Base-by-base conservation (phyloP, 2,329 filamentous ascomycete genomes). In the Beauveria sp. region DNA sequence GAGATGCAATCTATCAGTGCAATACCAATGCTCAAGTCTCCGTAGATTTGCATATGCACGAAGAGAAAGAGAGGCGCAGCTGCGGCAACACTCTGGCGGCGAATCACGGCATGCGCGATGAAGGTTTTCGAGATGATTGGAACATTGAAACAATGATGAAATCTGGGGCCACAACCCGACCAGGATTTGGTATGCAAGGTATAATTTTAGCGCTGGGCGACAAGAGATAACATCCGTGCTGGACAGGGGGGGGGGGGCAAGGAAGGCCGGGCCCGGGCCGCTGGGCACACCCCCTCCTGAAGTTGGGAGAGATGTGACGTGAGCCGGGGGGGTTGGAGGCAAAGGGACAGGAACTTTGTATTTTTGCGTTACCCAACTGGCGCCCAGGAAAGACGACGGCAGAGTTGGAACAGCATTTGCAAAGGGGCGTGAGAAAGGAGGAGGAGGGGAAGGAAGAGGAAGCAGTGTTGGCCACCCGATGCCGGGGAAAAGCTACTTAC, bases 191-290 rank as follows among this genome's bases (percentile, higher is more conserved):
- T 20, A 46, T 50, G 16, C 46, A 49, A 5, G 12, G 46, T 50
- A 50, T 30, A 50, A 50, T 28, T 50, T 50, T 30, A n/a, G 47
- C 24, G 18, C 43, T 46, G 43, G 22, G 52, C 43, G 52, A 45
- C 52, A 55, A 55, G 52, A 55, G 52, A 55, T 55, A 55, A 55
- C 52, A 55, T 55, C 22, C 52, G 52, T 43, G 22, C 38, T 14
- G 30, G 10, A 34, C 30, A 10, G 5, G 30, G 12, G 30, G 12
- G 30, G 10, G 30, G 30, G 30, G 12, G 30, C 30, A 34, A 34
- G 22, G 12, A 16, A 16, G 6, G 7, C 18, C 52, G 22, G 52
- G 52, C 20, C 52, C 52, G 52, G 52, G 52, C 52, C 52, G 52
- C 52, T 45, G 52, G 38, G 22, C 16, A 28, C 52, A 43, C 51